phyloP scores from a whole-genome alignment of 2,329 filamentous ascomycete species.

The Colletotrichum abscissum region DNA sequence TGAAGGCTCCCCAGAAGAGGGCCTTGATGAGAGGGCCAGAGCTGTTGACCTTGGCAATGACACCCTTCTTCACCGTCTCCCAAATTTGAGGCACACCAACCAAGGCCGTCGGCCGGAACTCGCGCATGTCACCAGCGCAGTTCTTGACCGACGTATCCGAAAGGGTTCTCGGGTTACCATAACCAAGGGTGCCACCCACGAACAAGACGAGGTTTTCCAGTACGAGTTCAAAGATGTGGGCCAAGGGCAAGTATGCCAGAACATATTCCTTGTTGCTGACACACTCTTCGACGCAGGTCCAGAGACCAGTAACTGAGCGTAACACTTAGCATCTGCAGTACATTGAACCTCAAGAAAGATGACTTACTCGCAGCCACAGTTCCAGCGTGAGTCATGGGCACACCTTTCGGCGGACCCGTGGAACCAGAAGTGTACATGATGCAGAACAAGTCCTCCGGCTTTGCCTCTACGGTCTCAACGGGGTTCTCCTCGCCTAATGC shows the following conservation, averaged over 20 bases:
- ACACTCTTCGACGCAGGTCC: constrained; percentile 80
- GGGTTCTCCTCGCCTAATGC: constrained; percentile 74
- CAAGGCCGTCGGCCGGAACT: constrained; percentile 88
- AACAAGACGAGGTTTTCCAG: constrained; percentile 92
- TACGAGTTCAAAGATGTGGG: constrained; percentile 96
- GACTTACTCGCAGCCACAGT: constrained; percentile 77
- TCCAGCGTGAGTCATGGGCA: constrained; percentile 82
- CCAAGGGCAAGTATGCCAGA: constrained; percentile 91
- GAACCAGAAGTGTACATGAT: constrained; percentile 90
- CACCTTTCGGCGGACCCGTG: constrained; percentile 90
- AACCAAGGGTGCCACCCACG: constrained; percentile 92
- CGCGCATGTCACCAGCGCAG: constrained; percentile 92
- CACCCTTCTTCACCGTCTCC: constrained; percentile 97
- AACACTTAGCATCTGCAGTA: background rate
- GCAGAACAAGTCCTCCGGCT: constrained; percentile 83
- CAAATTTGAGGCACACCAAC: constrained; percentile 96
- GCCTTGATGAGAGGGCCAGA: constrained; percentile 77
- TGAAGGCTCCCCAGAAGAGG: constrained; percentile 79
- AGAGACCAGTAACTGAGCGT: constrained; percentile 77
- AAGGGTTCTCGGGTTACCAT: constrained; percentile 90
- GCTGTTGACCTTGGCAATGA: constrained; percentile 81
- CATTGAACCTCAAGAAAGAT: constrained; percentile 40
- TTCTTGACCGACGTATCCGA: constrained; percentile 88
- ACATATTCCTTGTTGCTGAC: constrained; percentile 83
- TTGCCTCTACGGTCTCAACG: constrained; percentile 76